Base-by-base conservation (phyloP, 306 rosid genomes). In the Vigna unguiculata region DNA sequence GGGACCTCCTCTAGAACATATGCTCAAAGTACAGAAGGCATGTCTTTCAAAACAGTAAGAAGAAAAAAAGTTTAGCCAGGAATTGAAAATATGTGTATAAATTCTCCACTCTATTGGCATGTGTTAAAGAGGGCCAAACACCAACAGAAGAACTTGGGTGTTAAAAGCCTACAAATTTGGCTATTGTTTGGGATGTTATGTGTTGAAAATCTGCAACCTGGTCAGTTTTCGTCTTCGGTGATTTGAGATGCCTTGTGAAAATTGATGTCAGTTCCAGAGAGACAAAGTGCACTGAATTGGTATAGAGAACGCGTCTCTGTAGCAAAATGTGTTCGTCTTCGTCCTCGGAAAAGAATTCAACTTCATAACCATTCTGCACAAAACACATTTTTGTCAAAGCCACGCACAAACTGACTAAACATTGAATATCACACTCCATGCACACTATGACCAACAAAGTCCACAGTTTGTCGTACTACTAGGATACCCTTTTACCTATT, bases 311-410 rank as follows among this genome's bases (percentile, higher is more conserved):
- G 71, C 78, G 48, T 72, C 77, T 64, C 67, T 49, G 62, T 49
- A 34, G 77, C 78, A 68, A 72, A 58, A 52, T 75, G 81, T 72
- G 66, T 71, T 71, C 60, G 75, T 76, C 84, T 82, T 85, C 79
- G 40, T 84, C 85, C 90, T 77, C 74, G 12, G 83, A 82, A 82
- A 78, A 78, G 81, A 71, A 77, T 74, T 76, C 78, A 68, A 62
- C 68, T 21, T 51, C 52, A 45, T 41, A 24, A n/a, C 69, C 71
- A 51, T 22, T 86, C 90, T 88, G 86, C 38, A 71, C 30, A 69
- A 49, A 43, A 76, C 3, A 21, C 28, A 63, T 40, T 34, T 21
- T 34, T 43, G 28, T 74, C 77, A 77, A 24, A 25, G 60, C 49
- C 82, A 69, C 63, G 52, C 52, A 81, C 61, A 74, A 61, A 53